phyloP scores from a whole-genome alignment of 2,329 filamentous ascomycete genomes.

The Talaromyces piceae region DNA sequence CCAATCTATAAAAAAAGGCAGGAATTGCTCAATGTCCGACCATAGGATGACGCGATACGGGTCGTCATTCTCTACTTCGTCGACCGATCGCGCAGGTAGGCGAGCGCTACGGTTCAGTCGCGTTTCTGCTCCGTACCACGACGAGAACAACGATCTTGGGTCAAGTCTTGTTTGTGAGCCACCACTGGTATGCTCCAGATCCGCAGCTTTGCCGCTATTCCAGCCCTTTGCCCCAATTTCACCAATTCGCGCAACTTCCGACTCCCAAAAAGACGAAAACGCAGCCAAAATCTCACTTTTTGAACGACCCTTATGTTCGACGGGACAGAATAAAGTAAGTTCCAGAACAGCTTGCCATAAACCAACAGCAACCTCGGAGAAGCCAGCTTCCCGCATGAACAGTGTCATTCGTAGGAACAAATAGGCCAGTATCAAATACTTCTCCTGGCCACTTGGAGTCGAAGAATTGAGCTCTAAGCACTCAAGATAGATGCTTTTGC shows the following conservation, averaged over 20 bases:
- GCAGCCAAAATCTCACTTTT: constrained; percentile 16
- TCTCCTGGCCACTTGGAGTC: constrained; percentile 15
- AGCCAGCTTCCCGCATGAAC: constrained; percentile 70
- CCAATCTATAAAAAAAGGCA: constrained; percentile 36
- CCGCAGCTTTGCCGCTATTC: constrained; percentile 29
- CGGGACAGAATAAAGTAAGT: constrained; percentile 56
- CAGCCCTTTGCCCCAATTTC: constrained; percentile 67
- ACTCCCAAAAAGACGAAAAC: constrained; percentile 80
- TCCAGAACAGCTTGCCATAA: constrained; percentile 81
- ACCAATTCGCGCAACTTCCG: constrained; percentile 69
- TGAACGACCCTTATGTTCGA: constrained; percentile 15
- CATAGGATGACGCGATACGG: constrained; percentile 76
- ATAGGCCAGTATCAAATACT: constrained; percentile 50
- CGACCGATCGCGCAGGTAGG: constrained; percentile 64
- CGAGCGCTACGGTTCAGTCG: constrained; percentile 41
- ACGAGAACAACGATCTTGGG: constrained; percentile 28
- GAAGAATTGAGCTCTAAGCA: constrained; percentile 44
- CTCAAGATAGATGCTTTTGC: constrained; percentile 52
- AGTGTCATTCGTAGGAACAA: constrained; percentile 66
- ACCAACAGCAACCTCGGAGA: constrained; percentile 65
- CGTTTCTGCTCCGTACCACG: constrained; percentile 50
- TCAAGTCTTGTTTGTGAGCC: constrained; percentile 17
- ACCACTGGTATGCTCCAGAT: constrained; percentile 29
- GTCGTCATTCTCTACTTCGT: constrained; percentile 70
- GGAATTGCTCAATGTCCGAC: constrained; percentile 61